These are phyloP conservation scores for Ascochyta fabae DNA, from an alignment of 2,329 filamentous ascomycete species.

Conservation along the genomic window DNA sequence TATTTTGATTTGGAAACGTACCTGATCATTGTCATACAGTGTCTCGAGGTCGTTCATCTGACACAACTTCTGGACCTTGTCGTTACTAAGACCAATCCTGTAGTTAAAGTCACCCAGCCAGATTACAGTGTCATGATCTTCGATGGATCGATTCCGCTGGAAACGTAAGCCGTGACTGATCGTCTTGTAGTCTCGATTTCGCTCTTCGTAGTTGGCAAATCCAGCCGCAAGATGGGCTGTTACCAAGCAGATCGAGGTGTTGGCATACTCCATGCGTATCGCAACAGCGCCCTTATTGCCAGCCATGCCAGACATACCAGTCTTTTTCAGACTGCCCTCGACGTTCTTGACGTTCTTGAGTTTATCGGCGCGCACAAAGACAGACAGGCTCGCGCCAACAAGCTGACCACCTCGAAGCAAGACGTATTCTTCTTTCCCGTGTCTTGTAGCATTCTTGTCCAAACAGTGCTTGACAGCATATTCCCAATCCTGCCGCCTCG, in stretches of 20 bases:
- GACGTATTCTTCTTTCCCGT: conserved; percentile 80
- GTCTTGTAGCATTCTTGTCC: conserved; percentile 71
- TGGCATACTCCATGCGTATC: conserved; percentile 93
- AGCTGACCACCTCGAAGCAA: conserved; percentile 90
- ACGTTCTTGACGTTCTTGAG: conserved; percentile 91
- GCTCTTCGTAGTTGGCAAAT: conserved; percentile 94
- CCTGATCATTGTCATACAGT: conserved; percentile 91
- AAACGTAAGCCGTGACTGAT: conserved; percentile 89
- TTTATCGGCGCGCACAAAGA: conserved; percentile 83
- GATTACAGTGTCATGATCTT: conserved; percentile 84
- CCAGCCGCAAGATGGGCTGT: conserved; percentile 96
- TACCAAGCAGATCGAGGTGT: conserved; percentile 91
- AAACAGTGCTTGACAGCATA: conserved; percentile 76
- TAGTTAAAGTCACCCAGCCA: conserved; percentile 99
- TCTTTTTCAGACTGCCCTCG: conserved; percentile 94
- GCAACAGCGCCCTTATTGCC: conserved; percentile 98
- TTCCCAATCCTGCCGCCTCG: conserved; percentile 86
- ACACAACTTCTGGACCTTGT: conserved; percentile 77
- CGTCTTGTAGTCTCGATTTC: conserved; percentile 90
- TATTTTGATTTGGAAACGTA: conserved; percentile 43
- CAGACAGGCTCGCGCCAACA: conserved; percentile 88
- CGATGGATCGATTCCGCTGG: conserved; percentile 87
- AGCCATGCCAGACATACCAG: conserved; percentile 92
- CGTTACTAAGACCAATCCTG: conserved; percentile 83
- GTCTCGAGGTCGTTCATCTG: conserved; percentile 74